phyloP scores from a whole-genome alignment of 257 asterid species.

The Linderniella brevidens region DNA sequence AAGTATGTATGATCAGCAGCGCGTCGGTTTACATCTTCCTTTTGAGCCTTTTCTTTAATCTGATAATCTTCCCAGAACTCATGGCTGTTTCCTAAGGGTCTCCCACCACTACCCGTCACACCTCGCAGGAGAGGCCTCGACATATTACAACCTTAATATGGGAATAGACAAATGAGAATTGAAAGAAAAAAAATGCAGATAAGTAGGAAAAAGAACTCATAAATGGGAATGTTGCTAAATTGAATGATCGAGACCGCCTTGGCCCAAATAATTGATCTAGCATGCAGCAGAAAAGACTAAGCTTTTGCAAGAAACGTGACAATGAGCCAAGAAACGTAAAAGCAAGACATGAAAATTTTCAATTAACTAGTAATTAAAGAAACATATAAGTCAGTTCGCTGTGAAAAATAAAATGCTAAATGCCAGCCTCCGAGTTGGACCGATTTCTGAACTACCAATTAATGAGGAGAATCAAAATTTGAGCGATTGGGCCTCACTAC shows the following conservation, averaged over 20 bases:
- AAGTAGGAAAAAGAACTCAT: conserved; percentile 8
- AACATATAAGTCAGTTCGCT: too few species aligned
- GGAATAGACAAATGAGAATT: too few species aligned
- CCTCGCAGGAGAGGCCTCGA: conserved; percentile 91
- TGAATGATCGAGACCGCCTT: too few species aligned
- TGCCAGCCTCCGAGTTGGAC: too few species aligned
- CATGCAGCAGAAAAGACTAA: too few species aligned
- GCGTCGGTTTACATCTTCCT: conserved; percentile 48
- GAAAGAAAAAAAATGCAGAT: conserved; percentile 12
- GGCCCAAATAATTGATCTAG: too few species aligned
- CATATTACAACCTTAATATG: conserved; percentile 41
- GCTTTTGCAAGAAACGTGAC: too few species aligned
- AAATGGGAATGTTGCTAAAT: neutral
- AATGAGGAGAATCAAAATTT: conserved; percentile 12
- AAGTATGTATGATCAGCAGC: conserved; percentile 25
- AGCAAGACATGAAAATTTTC: too few species aligned
- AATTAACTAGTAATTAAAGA: too few species aligned
- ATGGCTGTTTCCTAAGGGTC: conserved; percentile 31
- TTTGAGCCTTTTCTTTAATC: conserved; percentile 67
- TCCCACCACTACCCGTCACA: conserved; percentile 51
- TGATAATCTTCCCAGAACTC: conserved; percentile 67
- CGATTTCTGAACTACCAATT: neutral
- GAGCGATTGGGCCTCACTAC: conserved; percentile 5
- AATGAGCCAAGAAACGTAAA: too few species aligned
- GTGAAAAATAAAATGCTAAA: too few species aligned